phyloP scores from a whole-genome alignment of 345 rosid genomes.

The Streptanthus diversifolius region DNA sequence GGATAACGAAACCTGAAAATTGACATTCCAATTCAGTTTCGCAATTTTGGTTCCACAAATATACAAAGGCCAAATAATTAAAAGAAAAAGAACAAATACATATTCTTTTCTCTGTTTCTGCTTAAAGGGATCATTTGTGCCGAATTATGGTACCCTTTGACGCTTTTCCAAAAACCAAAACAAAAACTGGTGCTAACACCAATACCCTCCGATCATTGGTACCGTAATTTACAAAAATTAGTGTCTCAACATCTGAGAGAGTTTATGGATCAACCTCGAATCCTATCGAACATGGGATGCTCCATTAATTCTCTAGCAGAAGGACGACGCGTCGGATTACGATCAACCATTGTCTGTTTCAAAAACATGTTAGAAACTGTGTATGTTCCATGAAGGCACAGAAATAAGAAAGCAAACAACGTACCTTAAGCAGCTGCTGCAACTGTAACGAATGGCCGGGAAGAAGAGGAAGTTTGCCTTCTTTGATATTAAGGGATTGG shows the following conservation, averaged over 20 bases:
- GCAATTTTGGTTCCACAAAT: not conserved
- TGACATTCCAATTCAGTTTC: not conserved
- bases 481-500: constrained; percentile 64
- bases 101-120: not conserved
- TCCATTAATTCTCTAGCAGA: constrained; percentile 59
- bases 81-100: not conserved
- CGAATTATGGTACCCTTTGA: not conserved
- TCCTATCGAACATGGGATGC: constrained; percentile 62
- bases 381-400: constrained; percentile 1
- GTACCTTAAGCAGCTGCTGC: constrained; percentile 88
- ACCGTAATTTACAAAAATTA: constrained; percentile 29
- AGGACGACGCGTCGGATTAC: constrained; percentile 69
- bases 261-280: constrained; percentile 24
- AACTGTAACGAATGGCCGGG: constrained; percentile 84
- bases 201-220: not conserved
- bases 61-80: constrained; percentile 7
- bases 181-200: not conserved
- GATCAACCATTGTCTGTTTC: constrained; percentile 76
- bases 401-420: not conserved
- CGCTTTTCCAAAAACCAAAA: not conserved
- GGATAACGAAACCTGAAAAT: no score
- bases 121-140: not conserved
- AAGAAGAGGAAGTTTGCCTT: constrained; percentile 83
- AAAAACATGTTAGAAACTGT: constrained; percentile 23
- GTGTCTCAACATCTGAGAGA: not conserved